These are phyloP conservation scores for Limonium bicolor DNA, from an alignment of 148 eudicot species.

Conservation along the genomic window DNA sequence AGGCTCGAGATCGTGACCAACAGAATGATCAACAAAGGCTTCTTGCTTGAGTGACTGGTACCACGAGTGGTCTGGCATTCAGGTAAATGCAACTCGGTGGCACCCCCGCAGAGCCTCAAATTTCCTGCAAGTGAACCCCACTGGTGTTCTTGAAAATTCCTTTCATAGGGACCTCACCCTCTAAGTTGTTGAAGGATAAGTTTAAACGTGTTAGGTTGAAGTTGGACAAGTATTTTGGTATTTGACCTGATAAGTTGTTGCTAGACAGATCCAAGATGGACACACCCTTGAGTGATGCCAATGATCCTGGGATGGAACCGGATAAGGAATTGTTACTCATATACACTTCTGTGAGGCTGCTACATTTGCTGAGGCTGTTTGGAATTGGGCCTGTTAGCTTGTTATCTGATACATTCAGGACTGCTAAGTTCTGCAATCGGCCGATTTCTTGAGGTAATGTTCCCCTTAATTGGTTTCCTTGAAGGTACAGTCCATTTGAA, in stretches of 20 bases:
- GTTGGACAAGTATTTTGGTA: conserved; percentile 9
- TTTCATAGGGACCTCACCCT: conserved; percentile 17
- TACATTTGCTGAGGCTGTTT: conserved; percentile 10
- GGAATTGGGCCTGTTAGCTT: conserved; percentile 19
- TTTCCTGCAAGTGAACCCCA: conserved; percentile 14
- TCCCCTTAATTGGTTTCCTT: conserved; percentile 12
- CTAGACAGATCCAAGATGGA: conserved; percentile 12
- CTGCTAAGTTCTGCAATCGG: conserved; percentile 6
- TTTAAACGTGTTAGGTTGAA: conserved; percentile 5
- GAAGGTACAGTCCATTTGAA: conserved; percentile 1
- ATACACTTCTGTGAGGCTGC: conserved; percentile 4
- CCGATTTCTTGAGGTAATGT: conserved; percentile 14
- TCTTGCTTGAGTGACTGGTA: neutral
- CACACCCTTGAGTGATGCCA: conserved; percentile 7
- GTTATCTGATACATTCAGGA: conserved; percentile 12
- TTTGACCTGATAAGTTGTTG: conserved; percentile 16
- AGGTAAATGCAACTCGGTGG: conserved; percentile 13
- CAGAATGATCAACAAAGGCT: neutral
- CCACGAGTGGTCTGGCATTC: neutral
- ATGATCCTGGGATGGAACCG: conserved; percentile 14
- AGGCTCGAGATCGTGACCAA: conserved; percentile 1
- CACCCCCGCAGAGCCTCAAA: conserved; percentile 21
- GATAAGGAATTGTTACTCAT: conserved; percentile 11
- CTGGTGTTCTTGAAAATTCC: conserved; percentile 15
- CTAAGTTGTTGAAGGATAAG: conserved; percentile 18